Percentiles rank a stretch among this genome's conserved stretches.
phyloP scores from a whole-genome alignment of 2,329 filamentous ascomycete genomes.

The Colletotrichum sp. region DNA sequence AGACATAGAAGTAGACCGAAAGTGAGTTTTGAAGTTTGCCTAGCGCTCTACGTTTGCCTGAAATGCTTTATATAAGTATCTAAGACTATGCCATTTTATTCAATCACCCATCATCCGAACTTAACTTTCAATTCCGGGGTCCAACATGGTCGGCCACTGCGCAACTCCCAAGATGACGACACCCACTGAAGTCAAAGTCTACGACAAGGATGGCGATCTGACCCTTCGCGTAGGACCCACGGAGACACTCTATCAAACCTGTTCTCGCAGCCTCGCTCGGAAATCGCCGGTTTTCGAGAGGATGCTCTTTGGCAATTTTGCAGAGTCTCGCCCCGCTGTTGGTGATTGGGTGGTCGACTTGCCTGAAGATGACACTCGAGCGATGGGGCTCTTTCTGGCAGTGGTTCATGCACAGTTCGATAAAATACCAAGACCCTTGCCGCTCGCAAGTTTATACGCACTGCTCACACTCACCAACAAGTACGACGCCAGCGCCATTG shows the following conservation, averaged over 20 bases:
- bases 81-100: neutral
- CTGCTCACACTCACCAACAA: neutral
- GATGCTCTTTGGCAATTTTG: neutral
- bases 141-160: neutral
- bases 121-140: neutral
- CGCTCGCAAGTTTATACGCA: neutral
- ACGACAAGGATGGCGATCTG: neutral
- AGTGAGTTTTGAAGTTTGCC: neutral
- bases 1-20: neutral
- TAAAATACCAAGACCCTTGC: no score
- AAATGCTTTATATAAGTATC: neutral
- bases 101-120: neutral
- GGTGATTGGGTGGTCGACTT: neutral
- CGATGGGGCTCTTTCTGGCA: neutral
- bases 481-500: neutral
- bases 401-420: no score
- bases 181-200: neutral
- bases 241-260: neutral
- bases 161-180: neutral
- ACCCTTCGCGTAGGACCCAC: neutral
- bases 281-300: neutral
- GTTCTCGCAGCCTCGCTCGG: neutral
- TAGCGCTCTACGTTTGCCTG: neutral
- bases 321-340: neutral
- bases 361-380: neutral